Conservation (phyloP, 768 basidiomycete genomes). For the Postia placenta region DNA sequence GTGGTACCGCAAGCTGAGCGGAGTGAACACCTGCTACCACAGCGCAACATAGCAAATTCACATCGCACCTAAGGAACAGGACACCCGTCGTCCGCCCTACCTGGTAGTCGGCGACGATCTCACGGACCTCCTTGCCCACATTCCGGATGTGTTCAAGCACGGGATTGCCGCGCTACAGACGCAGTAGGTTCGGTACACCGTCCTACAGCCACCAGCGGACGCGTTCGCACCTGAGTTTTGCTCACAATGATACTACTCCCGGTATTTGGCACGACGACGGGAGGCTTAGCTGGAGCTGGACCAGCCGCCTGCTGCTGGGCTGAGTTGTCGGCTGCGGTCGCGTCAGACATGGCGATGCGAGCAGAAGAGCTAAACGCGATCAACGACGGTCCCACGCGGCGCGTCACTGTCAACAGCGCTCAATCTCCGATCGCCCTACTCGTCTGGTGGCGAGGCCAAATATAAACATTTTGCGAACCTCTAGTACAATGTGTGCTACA, state of each 20-base stretch:
- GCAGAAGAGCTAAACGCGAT: too few species aligned
- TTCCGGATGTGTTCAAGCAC: slow-evolving; percentile 83
- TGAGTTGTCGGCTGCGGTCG: too few species aligned
- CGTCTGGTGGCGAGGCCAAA: too few species aligned
- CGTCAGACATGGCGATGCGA: too few species aligned
- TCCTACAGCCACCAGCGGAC: neutral
- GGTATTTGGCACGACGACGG: slow-evolving; percentile 26
- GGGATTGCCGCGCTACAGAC: slow-evolving; percentile 72
- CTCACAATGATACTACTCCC: slow-evolving; percentile 30
- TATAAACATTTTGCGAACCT: too few species aligned
- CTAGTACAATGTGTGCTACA: neutral
- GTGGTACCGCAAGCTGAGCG: slow-evolving; percentile 79
- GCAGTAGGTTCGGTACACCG: neutral
- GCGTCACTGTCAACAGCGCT: too few species aligned
- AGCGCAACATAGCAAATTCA: neutral
- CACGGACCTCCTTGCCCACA: slow-evolving; percentile 90
- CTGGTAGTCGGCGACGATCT: slow-evolving; percentile 91
- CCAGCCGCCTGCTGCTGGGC: slow-evolving; percentile 3
- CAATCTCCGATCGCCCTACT: too few species aligned
- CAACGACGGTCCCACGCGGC: too few species aligned
- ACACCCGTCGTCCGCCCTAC: slow-evolving; percentile 93
- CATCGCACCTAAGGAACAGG: slow-evolving; percentile 75
- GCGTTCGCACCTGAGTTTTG: slow-evolving; percentile 21
- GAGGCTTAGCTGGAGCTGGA: slow-evolving; percentile 21
- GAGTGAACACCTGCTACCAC: neutral